Base-by-base conservation (phyloP, 352 stramenopile species). In the Peronosclerospora sorghi region DNA sequence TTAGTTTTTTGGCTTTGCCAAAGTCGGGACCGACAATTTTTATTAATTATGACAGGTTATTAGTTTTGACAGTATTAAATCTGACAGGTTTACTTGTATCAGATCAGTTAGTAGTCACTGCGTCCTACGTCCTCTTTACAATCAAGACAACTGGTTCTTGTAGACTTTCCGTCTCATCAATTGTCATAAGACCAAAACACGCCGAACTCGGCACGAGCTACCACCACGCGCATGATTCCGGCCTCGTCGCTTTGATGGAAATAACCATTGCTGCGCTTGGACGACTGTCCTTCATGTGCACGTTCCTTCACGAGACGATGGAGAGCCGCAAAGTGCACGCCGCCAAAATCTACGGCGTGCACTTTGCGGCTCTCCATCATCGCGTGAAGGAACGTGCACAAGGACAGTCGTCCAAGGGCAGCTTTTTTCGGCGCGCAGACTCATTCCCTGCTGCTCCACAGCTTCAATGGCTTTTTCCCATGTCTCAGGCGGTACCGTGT, bases 101-200 rank as follows among this genome's bases (percentile, higher is more conserved):
- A n/a, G n/a, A n/a, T n/a, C n/a, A n/a, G n/a, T n/a, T n/a, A n/a
- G n/a, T n/a, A n/a, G n/a, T n/a, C n/a, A n/a, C n/a, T n/a, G n/a
- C n/a, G n/a, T n/a, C n/a, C n/a, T n/a, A n/a, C n/a, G n/a, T n/a
- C n/a, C n/a, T n/a, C n/a, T n/a, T n/a, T n/a, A n/a, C n/a, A n/a
- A n/a, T n/a, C n/a, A n/a, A n/a, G n/a, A n/a, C 68, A 1, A 62
- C 45, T 5, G 68, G 60, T 34, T 79, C 64, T 18, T 82, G 52
- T 12, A 84, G 55, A 17, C 68, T 51, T 47, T 74, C 69, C 26
- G 82, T 40, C 45, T 84, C 72, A 3, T 73, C 67, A 38, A 78
- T 80, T n/a, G 61, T 74, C 72, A 84, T 82, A 21, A 78, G 37
- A n/a, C n/a, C n/a, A n/a, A n/a, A n/a, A n/a, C 23, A 84, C 68